phyloP scores from a whole-genome alignment of 805 yeast genomes.

The Candida dendrica region DNA sequence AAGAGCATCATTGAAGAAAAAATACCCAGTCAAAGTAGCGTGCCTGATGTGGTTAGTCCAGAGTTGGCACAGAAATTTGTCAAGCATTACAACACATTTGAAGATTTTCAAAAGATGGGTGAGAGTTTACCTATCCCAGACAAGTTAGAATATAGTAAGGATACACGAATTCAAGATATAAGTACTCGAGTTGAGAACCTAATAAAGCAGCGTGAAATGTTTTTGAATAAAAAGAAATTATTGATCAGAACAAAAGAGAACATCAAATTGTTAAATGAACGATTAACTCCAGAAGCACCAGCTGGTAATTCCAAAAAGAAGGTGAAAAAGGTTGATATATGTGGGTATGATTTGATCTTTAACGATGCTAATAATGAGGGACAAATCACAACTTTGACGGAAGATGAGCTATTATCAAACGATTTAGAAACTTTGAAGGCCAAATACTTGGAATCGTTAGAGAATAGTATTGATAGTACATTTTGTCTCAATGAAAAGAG shows the following conservation, averaged over 20 bases:
- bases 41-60: slow-evolving; percentile 2
- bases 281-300: slow-evolving; percentile 4
- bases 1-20: slow-evolving; percentile 1
- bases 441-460: slow-evolving; percentile 1
- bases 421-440: slow-evolving; percentile 5
- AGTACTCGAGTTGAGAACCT: neutral
- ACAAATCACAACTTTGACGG: slow-evolving; percentile 8
- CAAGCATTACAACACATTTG: slow-evolving; percentile 4
- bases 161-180: slow-evolving; percentile 6
- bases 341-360: slow-evolving; percentile 40
- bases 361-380: slow-evolving; percentile 3
- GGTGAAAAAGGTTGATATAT: slow-evolving; percentile 38
- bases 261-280: slow-evolving; percentile 19
- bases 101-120: slow-evolving; percentile 26
- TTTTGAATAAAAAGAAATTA: slow-evolving; percentile 10
- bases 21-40: neutral
- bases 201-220: slow-evolving; percentile 1
- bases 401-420: slow-evolving; percentile 13
- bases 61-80: slow-evolving; percentile 9
- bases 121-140: slow-evolving; percentile 35
- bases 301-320: slow-evolving; percentile 8
- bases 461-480: neutral
- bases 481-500: slow-evolving; percentile 47
- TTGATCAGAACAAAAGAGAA: slow-evolving; percentile 18
- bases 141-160: slow-evolving; percentile 18